Evolutionary conservation across 1,139 yeast genomes (phyloP), one percentile per base, ranked within the genome.

Genomic region (Meyerozyma smithsonii): DNA sequence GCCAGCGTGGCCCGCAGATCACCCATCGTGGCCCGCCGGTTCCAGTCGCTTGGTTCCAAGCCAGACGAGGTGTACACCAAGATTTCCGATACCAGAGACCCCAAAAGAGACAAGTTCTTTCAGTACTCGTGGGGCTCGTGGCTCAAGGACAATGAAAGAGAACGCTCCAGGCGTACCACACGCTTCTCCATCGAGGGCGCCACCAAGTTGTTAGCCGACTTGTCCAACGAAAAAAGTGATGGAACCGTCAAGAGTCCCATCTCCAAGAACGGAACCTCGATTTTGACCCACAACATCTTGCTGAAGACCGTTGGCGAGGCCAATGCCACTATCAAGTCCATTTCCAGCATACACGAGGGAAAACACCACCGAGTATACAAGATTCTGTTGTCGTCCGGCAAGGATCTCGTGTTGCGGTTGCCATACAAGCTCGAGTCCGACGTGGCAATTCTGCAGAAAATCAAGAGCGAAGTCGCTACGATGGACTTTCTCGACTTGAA

Each of bases 121-220:
- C 79, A 84, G 55, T 92, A 89, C 59, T 72, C 92, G 3, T 90
- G 97, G 96, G 98, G 98, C 37, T 75, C 95, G 4, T 92, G 97
- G 97, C 66, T 90, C 55, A 77, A 73, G 45, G 79, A 90, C 56
- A 96, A 90, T 57, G 75, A 73, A 45, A 64, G 64, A 32, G 92
- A 90, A 58, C 82, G 86, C 55, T 77, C 74, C 8, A 79, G 77
- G 51, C 79, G 97, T 61, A 79, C 76, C 44, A 90, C 97, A n/a
- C 74, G 72, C 46, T 92, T 92, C 61, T 83, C 94, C 5, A 72
- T 90, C 42, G 82, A 81, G 56, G 97, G 97, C 2, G 64, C 87
- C 41, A 72, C 77, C 42, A 64, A 64, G 18, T 63, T 79, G 17
- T 46, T 81, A 33, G 62, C 71, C 40, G 69, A 64, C 26, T 55